These are phyloP conservation scores for Sclerotinia nivalis DNA, from an alignment of 2,329 filamentous ascomycete species.

Conservation along the genomic window DNA sequence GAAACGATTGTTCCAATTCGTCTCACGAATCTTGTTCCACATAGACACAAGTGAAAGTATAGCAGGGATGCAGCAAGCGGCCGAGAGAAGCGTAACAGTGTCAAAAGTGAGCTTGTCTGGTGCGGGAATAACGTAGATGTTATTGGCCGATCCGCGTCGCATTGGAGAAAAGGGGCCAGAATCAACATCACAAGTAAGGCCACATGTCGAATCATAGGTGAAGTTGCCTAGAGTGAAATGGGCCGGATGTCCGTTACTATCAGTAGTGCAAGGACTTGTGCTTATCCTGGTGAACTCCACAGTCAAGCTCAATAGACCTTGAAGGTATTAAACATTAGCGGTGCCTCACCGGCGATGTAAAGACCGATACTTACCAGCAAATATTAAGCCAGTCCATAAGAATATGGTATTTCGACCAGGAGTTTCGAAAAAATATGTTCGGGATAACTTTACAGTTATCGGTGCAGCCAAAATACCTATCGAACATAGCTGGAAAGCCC, in stretches of 20 bases:
- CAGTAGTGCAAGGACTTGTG: constrained; percentile 48
- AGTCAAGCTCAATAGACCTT: constrained; percentile 60
- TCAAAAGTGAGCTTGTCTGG: constrained; percentile 57
- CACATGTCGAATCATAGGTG: constrained; percentile 48
- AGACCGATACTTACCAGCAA: constrained; percentile 52
- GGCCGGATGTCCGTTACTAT: constrained; percentile 44
- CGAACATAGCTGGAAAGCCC: constrained; percentile 66
- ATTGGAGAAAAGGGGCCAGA: constrained; percentile 56
- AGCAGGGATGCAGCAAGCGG: constrained; percentile 65
- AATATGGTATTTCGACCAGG: constrained; percentile 67
- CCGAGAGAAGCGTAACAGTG: constrained; percentile 59
- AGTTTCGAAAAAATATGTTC: constrained; percentile 61
- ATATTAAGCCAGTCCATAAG: constrained; percentile 61
- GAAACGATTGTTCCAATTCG: constrained; percentile 56
- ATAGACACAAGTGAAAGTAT: constrained; percentile 62
- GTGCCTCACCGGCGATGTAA: neutral
- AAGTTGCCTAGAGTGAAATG: constrained; percentile 46
- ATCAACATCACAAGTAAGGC: constrained; percentile 48
- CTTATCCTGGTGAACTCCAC: constrained; percentile 63
- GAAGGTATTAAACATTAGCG: constrained; percentile 13
- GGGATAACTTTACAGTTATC: constrained; percentile 59
- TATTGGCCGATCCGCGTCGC: constrained; percentile 55
- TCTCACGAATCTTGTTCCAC: constrained; percentile 63
- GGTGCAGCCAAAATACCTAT: constrained; percentile 66
- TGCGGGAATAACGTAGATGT: constrained; percentile 63